These are phyloP conservation scores for Psilocybe cyanescens DNA, from an alignment of 768 basidiomycete species.

Conservation along the genomic window DNA sequence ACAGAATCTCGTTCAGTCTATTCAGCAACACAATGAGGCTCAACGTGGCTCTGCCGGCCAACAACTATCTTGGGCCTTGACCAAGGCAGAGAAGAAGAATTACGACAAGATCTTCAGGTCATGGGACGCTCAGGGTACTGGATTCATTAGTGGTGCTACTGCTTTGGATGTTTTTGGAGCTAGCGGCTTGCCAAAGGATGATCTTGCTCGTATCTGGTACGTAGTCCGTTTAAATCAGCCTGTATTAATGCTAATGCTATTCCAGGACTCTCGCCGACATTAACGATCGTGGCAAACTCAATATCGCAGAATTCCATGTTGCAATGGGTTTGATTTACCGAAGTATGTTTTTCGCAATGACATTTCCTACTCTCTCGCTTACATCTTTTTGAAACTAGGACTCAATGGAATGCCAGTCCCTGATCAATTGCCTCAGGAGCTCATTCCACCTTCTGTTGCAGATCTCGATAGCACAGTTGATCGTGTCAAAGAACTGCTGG, in stretches of 20 bases:
- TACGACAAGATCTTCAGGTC: slow-evolving; percentile 96
- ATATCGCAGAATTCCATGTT: slow-evolving; percentile 95
- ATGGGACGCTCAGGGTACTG: slow-evolving; percentile 85
- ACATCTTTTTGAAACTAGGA: slow-evolving; percentile 44
- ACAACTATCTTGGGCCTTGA: slow-evolving; percentile 84
- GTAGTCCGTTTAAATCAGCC: slow-evolving; percentile 27
- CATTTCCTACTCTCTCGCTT: background rate
- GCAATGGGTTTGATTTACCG: slow-evolving; percentile 99
- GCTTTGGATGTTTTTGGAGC: slow-evolving; percentile 95
- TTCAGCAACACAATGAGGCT: slow-evolving; percentile 85
- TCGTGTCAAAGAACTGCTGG: slow-evolving; percentile 85
- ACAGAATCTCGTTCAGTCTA: slow-evolving; percentile 77
- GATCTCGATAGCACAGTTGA: slow-evolving; percentile 91
- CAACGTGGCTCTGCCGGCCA: slow-evolving; percentile 67
- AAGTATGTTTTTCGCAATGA: slow-evolving; percentile 55
- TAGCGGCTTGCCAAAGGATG: slow-evolving; percentile 87
- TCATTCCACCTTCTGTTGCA: slow-evolving; percentile 88
- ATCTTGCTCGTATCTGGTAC: slow-evolving; percentile 92
- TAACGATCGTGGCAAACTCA: slow-evolving; percentile 94
- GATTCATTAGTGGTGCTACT: slow-evolving; percentile 84
- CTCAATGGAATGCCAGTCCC: slow-evolving; percentile 94
- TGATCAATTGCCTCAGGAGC: slow-evolving; percentile 82
- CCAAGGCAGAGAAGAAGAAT: slow-evolving; percentile 91
- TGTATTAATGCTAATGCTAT: slow-evolving; percentile 6
- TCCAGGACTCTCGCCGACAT: slow-evolving; percentile 88